Evolutionary conservation across 202 grass and related monocot species (phyloP).

Genomic region (Cymbopogon flexuosus): DNA sequence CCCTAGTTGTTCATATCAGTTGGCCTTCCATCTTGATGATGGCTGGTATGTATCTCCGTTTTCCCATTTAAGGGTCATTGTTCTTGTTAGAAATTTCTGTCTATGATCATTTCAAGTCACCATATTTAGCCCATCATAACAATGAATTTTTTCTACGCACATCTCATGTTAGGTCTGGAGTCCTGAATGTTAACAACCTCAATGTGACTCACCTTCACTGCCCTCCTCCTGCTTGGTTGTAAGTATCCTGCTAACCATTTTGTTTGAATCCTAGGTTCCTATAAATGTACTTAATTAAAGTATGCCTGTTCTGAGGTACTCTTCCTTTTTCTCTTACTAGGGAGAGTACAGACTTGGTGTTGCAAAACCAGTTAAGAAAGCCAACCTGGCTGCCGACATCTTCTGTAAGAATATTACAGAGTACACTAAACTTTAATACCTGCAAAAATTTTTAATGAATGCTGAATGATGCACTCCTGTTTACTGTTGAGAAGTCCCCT

Average conservation of each 20-base stretch:
- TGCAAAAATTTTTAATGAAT: background rate
- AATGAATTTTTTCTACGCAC: conserved; percentile 24
- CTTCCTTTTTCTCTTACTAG: conserved; percentile 38
- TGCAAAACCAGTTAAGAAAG: conserved; percentile 44
- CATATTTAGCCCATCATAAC: background rate
- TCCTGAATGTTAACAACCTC: conserved; percentile 62
- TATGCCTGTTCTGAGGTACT: conserved; percentile 13
- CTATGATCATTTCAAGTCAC: conserved; percentile 8
- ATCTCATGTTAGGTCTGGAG: conserved; percentile 69
- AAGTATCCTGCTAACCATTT: conserved; percentile 38
- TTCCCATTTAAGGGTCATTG: background rate
- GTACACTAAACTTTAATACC: conserved; percentile 27
- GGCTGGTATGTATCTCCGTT: conserved; percentile 61
- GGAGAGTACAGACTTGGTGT: conserved; percentile 31
- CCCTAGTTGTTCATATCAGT: conserved; percentile 73
- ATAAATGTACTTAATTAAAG: background rate
- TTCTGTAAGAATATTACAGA: conserved; percentile 52
- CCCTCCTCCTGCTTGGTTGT: conserved; percentile 90
- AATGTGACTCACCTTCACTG: conserved; percentile 85
- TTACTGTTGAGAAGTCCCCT: conserved; percentile 3
- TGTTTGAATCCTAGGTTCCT: conserved; percentile 20
- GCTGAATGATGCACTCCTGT: background rate
- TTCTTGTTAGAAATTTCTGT: conserved; percentile 24
- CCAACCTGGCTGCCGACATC: conserved; percentile 63
- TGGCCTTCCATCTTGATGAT: conserved; percentile 96